Evolutionary conservation across 768 basidiomycete species (phyloP).

Genomic region (Leccinum rimulosum): DNA sequence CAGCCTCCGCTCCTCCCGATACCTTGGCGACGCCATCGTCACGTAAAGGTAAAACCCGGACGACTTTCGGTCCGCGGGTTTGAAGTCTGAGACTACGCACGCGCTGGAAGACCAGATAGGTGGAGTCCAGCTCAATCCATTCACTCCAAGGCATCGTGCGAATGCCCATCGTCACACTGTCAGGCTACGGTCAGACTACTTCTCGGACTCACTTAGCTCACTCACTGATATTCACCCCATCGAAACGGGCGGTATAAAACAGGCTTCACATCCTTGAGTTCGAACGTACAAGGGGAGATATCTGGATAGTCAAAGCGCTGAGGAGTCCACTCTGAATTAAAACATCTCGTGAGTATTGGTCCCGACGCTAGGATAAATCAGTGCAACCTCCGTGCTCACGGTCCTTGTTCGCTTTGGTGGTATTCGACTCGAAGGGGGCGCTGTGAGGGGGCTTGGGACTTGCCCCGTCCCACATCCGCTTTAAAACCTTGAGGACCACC

Average conservation of each 20-base stretch:
- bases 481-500: constrained; percentile 9
- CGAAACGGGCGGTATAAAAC: constrained; percentile 65
- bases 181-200: constrained; percentile 4
- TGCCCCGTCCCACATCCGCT: constrained; percentile 9
- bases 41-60: constrained; percentile 42
- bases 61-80: constrained; percentile 46
- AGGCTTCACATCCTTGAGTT: constrained; percentile 47
- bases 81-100: constrained; percentile 55
- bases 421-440: neutral
- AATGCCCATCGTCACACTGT: constrained; percentile 68
- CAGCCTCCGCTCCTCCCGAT: constrained; percentile 31
- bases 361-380: neutral
- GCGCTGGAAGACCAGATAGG: constrained; percentile 51
- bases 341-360: neutral
- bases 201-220: constrained; percentile 2
- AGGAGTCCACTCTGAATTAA: constrained; percentile 49
- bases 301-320: constrained; percentile 50
- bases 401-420: constrained; percentile 19
- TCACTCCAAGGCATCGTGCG: constrained; percentile 65
- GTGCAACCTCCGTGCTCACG: constrained; percentile 24
- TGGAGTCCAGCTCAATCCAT: constrained; percentile 71
- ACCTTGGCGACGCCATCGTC: constrained; percentile 40
- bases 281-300: constrained; percentile 39
- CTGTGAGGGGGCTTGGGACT: neutral
- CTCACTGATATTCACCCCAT: constrained; percentile 62